Evolutionary conservation across 2,329 filamentous ascomycete species (phyloP).

Genomic region (Colletotrichum lini): DNA sequence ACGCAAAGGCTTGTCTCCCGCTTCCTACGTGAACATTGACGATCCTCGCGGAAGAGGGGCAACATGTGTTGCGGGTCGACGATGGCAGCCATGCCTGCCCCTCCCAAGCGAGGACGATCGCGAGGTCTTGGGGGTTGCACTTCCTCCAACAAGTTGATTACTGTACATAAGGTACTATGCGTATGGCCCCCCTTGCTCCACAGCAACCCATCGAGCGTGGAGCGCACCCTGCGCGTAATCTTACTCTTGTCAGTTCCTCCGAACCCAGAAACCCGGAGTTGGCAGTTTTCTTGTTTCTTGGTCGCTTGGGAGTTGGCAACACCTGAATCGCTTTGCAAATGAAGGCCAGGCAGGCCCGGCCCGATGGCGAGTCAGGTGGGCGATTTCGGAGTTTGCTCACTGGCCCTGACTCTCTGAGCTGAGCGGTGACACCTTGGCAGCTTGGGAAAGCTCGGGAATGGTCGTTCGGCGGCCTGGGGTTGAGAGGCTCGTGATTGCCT

Average conservation of each 20-base stretch:
- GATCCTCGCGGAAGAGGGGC: conserved; percentile 23
- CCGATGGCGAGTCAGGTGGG: conserved; percentile 32
- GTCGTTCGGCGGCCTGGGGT: conserved; percentile 9
- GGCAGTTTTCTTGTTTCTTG: no score
- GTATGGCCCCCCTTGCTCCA: conserved; percentile 7
- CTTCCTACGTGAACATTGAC: conserved; percentile 24
- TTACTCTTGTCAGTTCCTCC: conserved; percentile 26
- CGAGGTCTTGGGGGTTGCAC: conserved; percentile 33
- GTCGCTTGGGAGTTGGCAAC: not conserved
- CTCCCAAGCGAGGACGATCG: conserved; percentile 27
- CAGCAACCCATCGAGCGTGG: conserved; percentile 15
- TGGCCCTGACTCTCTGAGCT: no score
- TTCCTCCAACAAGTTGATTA: conserved; percentile 23
- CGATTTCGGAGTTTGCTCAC: conserved; percentile 17
- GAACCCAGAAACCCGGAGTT: conserved; percentile 32
- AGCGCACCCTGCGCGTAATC: conserved; percentile 31
- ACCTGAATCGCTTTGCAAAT: conserved; percentile 21
- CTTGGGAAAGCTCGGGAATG: not conserved
- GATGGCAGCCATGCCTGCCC: conserved; percentile 20
- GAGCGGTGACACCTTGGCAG: not conserved
- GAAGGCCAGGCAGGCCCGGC: conserved; percentile 1
- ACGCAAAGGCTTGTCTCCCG: conserved; percentile 19
- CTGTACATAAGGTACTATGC: not conserved
- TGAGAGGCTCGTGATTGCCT: conserved; percentile 3
- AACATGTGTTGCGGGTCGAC: conserved; percentile 17